phyloP scores from a whole-genome alignment of 352 stramenopile species.

The Phytophthora citricola region DNA sequence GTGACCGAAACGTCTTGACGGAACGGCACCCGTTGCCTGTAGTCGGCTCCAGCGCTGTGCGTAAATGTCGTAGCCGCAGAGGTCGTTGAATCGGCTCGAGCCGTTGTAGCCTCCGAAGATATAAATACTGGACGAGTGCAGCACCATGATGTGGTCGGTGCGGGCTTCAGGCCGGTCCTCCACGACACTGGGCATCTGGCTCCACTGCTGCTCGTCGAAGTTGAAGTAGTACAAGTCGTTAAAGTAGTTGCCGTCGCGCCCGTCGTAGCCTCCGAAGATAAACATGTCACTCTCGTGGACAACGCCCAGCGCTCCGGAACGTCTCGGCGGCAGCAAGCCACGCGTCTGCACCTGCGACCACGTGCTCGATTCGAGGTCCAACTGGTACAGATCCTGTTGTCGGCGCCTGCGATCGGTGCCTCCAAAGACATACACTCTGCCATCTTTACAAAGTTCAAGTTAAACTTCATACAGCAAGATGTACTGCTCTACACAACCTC shows the following conservation, averaged over 20 bases:
- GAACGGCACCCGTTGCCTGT: conserved; percentile 52
- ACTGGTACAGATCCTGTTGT: conserved; percentile 88
- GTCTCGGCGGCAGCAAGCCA: conserved; percentile 65
- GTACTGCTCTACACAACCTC: not conserved
- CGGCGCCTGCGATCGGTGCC: conserved; percentile 80
- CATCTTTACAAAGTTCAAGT: conserved; percentile 37
- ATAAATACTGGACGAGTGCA: conserved; percentile 81
- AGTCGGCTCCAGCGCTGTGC: conserved; percentile 64
- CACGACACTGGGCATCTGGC: conserved; percentile 75
- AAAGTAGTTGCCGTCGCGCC: conserved; percentile 90
- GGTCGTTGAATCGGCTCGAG: conserved; percentile 82
- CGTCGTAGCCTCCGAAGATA: conserved; percentile 91
- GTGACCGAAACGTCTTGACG: conserved; percentile 83
- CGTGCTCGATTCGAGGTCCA: conserved; percentile 66
- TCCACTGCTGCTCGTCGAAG: conserved; percentile 80
- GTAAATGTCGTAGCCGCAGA: conserved; percentile 75
- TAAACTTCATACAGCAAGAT: not conserved
- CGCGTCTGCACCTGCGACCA: conserved; percentile 83
- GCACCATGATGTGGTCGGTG: conserved; percentile 90
- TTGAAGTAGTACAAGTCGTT: conserved; percentile 91
- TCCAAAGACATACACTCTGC: conserved; percentile 85
- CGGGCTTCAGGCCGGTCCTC: conserved; percentile 73
- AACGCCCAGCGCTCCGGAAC: conserved; percentile 82
- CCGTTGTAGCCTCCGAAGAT: conserved; percentile 92
- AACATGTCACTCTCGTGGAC: conserved; percentile 88